Evolutionary conservation across 2,329 filamentous ascomycete genomes (phyloP), one percentile per base, ranked within the genome.

Genomic region (Pezizomycotina sp.): DNA sequence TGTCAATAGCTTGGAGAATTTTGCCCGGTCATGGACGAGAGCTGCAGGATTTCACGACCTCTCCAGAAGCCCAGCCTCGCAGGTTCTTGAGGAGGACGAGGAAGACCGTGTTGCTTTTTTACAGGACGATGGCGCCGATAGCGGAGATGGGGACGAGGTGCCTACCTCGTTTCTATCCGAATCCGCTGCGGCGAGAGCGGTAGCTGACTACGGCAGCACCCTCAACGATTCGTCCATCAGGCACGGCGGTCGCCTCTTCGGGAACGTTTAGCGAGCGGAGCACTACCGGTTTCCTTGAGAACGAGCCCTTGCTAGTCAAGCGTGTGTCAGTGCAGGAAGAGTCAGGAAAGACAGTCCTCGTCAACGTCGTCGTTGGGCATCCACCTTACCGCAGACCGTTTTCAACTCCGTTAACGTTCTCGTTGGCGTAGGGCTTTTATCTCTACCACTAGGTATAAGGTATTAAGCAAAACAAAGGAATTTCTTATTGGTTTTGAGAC

Each of bases 1-100:
- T 32, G 77, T 84, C 43, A 95, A 95, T 62, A 91, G 80, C 57
- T 78, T 95, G 51, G 77, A 89, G 53, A 92, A 84, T 52, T 95
- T 95, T 55, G 80, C 84, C 27, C 71, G 78, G 43, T 92, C 81
- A 50, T 92, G 83, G 78, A 81, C 86, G 58, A 74, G 86, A 55
- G 86, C 86, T 23, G 82, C 83, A 16, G 76, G 69, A 38, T 95
- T 95, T 57, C 69, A 73, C 46, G 84, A 93, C 56, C 80, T 92
- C 48, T 75, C 89, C 21, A 81, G 82, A 15, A 41, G 41, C 15
- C 41, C 41, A 9, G 40, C 31, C n/a, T n/a, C n/a, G n/a, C n/a
- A n/a, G n/a, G n/a, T n/a, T n/a, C n/a, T n/a, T n/a, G n/a, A n/a
- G n/a, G n/a, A n/a, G n/a, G n/a, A n/a, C n/a, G n/a, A n/a, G n/a